These are phyloP conservation scores for Penicillium herquei DNA, from an alignment of 495 filamentous ascomycete genomes.

Conservation along the genomic window DNA sequence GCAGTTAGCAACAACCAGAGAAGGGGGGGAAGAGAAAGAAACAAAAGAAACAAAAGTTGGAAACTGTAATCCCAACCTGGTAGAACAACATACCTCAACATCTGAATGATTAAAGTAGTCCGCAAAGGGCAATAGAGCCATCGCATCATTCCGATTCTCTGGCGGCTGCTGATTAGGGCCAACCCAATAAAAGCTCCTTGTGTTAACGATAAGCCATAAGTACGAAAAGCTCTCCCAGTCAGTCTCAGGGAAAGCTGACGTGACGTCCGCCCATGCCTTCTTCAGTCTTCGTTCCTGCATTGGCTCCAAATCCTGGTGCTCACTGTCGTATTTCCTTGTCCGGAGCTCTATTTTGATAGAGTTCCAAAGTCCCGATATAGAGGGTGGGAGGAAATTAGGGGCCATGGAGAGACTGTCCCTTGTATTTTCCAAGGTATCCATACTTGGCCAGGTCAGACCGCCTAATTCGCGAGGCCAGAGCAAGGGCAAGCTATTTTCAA, in stretches of 20 bases:
- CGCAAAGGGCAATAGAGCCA: conserved; percentile 80
- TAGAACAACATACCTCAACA: conserved; percentile 33
- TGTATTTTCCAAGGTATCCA: neutral
- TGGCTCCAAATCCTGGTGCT: conserved; percentile 53
- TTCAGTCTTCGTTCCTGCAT: conserved; percentile 62
- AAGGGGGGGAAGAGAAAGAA: no score
- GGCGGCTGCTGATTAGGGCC: conserved; percentile 50
- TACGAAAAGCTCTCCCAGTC: conserved; percentile 59
- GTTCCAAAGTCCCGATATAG: conserved; percentile 40
- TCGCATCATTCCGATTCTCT: conserved; percentile 61
- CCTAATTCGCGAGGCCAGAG: conserved; percentile 55
- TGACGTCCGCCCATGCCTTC: conserved; percentile 58
- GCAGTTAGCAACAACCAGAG: neutral
- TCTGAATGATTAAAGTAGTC: conserved; percentile 86
- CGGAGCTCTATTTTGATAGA: conserved; percentile 19
- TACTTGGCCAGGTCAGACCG: conserved; percentile 23
- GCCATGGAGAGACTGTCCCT: neutral
- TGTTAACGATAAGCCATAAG: conserved; percentile 80
- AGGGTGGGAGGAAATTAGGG: conserved; percentile 36
- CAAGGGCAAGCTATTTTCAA: conserved; percentile 64
- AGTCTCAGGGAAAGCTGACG: conserved; percentile 50
- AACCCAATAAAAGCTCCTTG: conserved; percentile 77
- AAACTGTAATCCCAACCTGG: neutral
- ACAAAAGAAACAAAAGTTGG: no score
- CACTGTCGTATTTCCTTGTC: conserved; percentile 30